Evolutionary conservation across 176 grass and related monocot genomes (phyloP).

Genomic region (Thinopyrum elongatum): DNA sequence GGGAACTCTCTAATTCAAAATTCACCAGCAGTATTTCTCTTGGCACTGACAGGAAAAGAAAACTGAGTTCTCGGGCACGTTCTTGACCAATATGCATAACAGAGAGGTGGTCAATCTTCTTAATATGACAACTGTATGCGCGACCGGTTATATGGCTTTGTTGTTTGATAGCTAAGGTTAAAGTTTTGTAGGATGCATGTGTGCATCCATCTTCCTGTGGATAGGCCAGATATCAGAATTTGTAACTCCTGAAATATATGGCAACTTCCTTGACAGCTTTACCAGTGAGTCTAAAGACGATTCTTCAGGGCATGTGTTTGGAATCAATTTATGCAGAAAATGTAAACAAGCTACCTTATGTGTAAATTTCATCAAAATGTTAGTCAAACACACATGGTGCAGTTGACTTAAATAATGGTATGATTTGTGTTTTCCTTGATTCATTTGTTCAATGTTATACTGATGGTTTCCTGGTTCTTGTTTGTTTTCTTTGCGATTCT

Average conservation of each 20-base stretch:
- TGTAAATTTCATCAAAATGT: constrained; percentile 22
- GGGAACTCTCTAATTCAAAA: constrained; percentile 68
- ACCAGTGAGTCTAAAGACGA: background rate
- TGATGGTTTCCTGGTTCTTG: constrained; percentile 5
- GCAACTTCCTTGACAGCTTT: background rate
- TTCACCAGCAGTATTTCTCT: constrained; percentile 30
- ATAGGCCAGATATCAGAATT: background rate
- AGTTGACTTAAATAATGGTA: background rate
- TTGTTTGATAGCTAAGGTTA: background rate
- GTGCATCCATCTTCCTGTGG: constrained; percentile 1
- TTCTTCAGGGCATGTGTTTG: background rate
- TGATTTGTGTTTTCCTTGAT: background rate
- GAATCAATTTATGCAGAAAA: constrained; percentile 3
- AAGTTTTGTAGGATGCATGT: background rate
- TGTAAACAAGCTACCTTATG: constrained; percentile 24
- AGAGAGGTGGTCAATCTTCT: constrained; percentile 22
- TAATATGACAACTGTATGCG: constrained; percentile 5
- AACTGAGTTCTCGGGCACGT: constrained; percentile 33
- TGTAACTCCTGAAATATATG: constrained; percentile 14
- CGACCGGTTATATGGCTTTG: background rate
- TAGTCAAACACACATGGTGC: constrained; percentile 23
- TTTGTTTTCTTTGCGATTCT: background rate
- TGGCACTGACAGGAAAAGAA: constrained; percentile 51
- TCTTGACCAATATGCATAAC: constrained; percentile 30
- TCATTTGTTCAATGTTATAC: background rate